Conservation (phyloP, 805 yeast species). For the Myxozyma nipponensis region DNA sequence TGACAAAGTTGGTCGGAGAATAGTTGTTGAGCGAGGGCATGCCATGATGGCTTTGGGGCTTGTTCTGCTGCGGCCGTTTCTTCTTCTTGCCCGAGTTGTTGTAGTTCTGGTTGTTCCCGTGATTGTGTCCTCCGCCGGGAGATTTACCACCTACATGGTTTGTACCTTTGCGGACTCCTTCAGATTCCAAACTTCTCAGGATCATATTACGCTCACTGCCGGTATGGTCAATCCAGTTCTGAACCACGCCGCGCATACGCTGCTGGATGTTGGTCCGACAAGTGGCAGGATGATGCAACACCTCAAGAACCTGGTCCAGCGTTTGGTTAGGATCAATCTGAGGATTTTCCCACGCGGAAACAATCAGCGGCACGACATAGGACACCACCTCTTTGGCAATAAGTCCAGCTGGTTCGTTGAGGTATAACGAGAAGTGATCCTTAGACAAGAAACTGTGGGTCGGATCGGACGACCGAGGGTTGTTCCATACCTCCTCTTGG, state of each 20-base stretch:
- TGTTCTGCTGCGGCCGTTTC: background rate
- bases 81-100: background rate
- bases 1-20: background rate
- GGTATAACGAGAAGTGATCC: conserved; percentile 29
- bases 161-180: conserved; percentile 24
- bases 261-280: conserved; percentile 20
- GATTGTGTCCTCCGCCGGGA: conserved; percentile 6
- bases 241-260: conserved; percentile 22
- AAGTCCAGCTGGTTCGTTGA: conserved; percentile 29
- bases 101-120: too few relatives aligned
- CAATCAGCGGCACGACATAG: conserved; percentile 25
- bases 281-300: conserved; percentile 29
- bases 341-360: conserved; percentile 26
- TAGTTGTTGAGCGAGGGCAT: background rate
- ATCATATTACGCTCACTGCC: conserved; percentile 11
- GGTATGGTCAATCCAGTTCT: conserved; percentile 21
- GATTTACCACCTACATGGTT: conserved; percentile 21
- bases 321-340: conserved; percentile 19
- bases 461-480: conserved; percentile 26
- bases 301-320: conserved; percentile 19
- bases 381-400: conserved; percentile 24
- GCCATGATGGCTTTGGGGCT: conserved; percentile 2
- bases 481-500: conserved; percentile 30
- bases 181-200: conserved; percentile 15
- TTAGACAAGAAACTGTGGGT: conserved; percentile 30